These are phyloP conservation scores for Xylaria acuta DNA, from an alignment of 495 filamentous ascomycete genomes.

Conservation along the genomic window DNA sequence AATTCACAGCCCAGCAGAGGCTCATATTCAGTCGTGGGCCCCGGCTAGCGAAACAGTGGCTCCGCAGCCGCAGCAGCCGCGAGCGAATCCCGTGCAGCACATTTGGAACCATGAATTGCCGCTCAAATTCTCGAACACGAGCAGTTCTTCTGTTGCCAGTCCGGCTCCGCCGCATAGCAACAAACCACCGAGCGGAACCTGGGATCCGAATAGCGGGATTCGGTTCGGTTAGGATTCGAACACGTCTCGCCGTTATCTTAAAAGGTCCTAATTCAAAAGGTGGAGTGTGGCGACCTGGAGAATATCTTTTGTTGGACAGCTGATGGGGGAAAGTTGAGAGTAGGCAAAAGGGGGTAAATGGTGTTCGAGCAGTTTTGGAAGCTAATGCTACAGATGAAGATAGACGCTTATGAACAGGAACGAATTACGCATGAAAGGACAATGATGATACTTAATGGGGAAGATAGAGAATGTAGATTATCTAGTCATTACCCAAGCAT, in stretches of 20 bases:
- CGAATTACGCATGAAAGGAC: not conserved
- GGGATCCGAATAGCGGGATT: conserved; percentile 69
- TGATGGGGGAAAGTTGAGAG: not conserved
- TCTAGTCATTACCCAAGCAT: not conserved
- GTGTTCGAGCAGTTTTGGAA: conserved; percentile 1
- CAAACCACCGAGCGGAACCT: conserved; percentile 45
- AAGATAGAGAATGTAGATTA: not conserved
- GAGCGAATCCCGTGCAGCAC: conserved; percentile 56
- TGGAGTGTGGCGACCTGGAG: not conserved
- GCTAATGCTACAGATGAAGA: conserved; percentile 2
- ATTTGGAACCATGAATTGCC: conserved; percentile 83
- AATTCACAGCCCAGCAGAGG: conserved; percentile 44
- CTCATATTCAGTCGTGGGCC: conserved; percentile 58
- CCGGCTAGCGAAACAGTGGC: conserved; percentile 50
- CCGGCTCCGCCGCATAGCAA: conserved; percentile 30
- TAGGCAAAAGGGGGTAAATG: too few relatives aligned
- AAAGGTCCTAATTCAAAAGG: not conserved
- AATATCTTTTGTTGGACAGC: not conserved
- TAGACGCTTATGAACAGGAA: not conserved
- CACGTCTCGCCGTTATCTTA: conserved; percentile 13
- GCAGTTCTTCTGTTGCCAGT: conserved; percentile 27
- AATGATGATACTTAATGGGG: not conserved
- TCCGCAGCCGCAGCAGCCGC: conserved; percentile 57
- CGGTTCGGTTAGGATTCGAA: conserved; percentile 59
- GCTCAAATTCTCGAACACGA: conserved; percentile 68